A percentile compares a stretch with the other conserved stretches of the same genome.
Evolutionary conservation across 2,329 filamentous ascomycete species (phyloP).

Genomic region (Gliomastix tumulicola): DNA sequence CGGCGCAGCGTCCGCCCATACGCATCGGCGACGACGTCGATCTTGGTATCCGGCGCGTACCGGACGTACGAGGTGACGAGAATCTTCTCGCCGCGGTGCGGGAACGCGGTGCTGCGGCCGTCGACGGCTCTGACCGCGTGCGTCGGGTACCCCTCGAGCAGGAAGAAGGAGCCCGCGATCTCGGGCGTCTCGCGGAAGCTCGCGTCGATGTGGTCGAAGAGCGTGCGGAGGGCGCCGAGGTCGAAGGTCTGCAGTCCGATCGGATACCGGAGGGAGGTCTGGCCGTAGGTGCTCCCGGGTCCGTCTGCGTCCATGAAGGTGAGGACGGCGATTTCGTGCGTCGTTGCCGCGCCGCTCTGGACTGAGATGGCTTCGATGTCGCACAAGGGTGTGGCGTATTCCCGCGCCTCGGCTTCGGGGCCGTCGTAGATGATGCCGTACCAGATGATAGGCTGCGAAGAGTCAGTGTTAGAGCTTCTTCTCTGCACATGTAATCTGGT

Average conservation of each 20-base stretch:
- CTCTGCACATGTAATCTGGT: too few species aligned
- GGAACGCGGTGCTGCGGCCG: slow-evolving; percentile 31
- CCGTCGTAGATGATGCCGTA: slow-evolving; percentile 36
- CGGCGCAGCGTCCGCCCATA: slow-evolving; percentile 18
- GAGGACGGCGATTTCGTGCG: slow-evolving; percentile 33
- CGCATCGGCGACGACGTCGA: slow-evolving; percentile 2
- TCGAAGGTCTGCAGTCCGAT: slow-evolving; percentile 33
- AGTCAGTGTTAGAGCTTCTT: not conserved
- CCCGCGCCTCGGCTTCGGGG: slow-evolving; percentile 25
- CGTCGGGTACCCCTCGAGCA: slow-evolving; percentile 46
- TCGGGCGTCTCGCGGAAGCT: slow-evolving; percentile 17
- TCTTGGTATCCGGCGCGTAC: slow-evolving; percentile 12
- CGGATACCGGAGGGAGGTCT: slow-evolving; percentile 33
- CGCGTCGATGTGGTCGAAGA: slow-evolving; percentile 22
- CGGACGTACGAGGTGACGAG: slow-evolving; percentile 23
- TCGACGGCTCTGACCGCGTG: slow-evolving; percentile 31
- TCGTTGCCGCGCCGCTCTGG: slow-evolving; percentile 29
- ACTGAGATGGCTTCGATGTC: slow-evolving; percentile 27
- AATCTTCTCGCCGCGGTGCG: slow-evolving; percentile 35
- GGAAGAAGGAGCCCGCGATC: slow-evolving; percentile 31
- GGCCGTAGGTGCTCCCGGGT: slow-evolving; percentile 29
- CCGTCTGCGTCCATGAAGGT: slow-evolving; percentile 27
- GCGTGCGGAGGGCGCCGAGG: slow-evolving; percentile 14
- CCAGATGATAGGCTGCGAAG: slow-evolving; percentile 21
- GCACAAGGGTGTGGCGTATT: slow-evolving; percentile 33